Percentiles rank a stretch among this genome's conserved stretches.
Evolutionary conservation across 2,329 filamentous ascomycete species (phyloP).

Genomic region (Botrytis deweyae): DNA sequence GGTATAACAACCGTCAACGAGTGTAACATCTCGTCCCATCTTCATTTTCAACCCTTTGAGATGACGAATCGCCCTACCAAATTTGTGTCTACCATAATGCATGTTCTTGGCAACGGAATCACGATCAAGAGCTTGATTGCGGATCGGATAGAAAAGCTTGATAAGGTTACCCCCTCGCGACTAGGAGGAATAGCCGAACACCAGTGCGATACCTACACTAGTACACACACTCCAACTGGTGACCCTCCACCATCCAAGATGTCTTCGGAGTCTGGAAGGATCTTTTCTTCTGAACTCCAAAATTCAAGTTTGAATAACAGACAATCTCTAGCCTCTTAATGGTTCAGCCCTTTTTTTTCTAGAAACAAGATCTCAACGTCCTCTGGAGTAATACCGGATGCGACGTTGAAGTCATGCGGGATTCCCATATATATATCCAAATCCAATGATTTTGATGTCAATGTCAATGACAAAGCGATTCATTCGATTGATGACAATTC

Average conservation of each 20-base stretch:
- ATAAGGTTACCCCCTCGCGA: neutral
- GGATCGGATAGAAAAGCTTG: neutral
- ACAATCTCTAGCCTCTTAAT: neutral
- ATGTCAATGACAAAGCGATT: neutral
- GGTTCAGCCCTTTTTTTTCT: neutral
- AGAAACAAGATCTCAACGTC: neutral
- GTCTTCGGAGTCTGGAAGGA: too few relatives aligned
- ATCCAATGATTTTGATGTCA: neutral
- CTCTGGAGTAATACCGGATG: neutral
- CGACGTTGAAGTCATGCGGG: neutral
- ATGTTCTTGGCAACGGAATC: too few relatives aligned
- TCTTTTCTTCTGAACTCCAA: neutral
- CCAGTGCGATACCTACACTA: too few relatives aligned
- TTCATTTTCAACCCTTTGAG: neutral
- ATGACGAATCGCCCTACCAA: neutral
- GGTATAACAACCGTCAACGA: neutral
- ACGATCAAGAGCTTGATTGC: too few relatives aligned
- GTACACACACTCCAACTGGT: too few relatives aligned
- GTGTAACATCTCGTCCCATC: neutral
- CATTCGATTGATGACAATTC: neutral
- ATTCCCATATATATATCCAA: neutral
- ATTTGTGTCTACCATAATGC: neutral
- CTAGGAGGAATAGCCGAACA: neutral
- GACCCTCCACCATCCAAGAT: too few relatives aligned
- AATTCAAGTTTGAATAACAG: neutral